Percentiles rank a stretch among this genome's conserved stretches.
Evolutionary conservation across 2,329 filamentous ascomycete genomes (phyloP).

Genomic region (Hirsutella rhossiliensis): DNA sequence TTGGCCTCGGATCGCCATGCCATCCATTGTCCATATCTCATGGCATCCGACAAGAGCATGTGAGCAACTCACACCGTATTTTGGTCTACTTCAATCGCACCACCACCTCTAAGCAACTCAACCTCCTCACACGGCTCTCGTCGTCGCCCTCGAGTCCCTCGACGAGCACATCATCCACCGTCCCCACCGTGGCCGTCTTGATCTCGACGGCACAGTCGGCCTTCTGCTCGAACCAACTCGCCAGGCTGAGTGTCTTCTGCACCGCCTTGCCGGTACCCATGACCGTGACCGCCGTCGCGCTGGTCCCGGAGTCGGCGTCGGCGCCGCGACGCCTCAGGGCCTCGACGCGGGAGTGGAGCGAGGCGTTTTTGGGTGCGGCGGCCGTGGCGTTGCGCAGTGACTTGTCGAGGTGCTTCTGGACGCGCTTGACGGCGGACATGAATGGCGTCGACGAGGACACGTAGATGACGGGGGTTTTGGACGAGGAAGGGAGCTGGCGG

Average conservation of each 20-base stretch:
- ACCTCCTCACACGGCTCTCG: constrained; percentile 30
- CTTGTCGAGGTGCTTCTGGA: constrained; percentile 48
- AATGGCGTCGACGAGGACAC: constrained; percentile 54
- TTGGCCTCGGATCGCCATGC: too few relatives aligned
- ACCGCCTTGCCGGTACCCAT: constrained; percentile 58
- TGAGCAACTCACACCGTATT: neutral
- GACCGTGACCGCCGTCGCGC: constrained; percentile 42
- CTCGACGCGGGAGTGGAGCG: constrained; percentile 33
- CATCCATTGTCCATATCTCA: too few relatives aligned
- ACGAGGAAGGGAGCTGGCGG: constrained; percentile 27
- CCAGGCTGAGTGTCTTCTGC: constrained; percentile 48
- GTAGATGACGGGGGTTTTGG: constrained; percentile 43
- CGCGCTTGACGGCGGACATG: constrained; percentile 54
- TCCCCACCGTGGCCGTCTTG: constrained; percentile 49
- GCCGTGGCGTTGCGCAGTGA: constrained; percentile 26
- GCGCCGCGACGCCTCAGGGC: constrained; percentile 21
- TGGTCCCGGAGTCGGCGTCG: constrained; percentile 15
- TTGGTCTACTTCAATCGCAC: constrained; percentile 28
- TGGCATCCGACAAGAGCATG: neutral
- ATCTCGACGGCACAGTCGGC: constrained; percentile 45
- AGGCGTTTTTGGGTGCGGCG: constrained; percentile 34
- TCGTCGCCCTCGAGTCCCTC: constrained; percentile 26
- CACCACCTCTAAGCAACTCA: constrained; percentile 39
- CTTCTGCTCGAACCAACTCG: constrained; percentile 52
- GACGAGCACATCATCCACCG: constrained; percentile 53